Conservation (phyloP, 2,329 filamentous ascomycete species). For the Didymella exigua region DNA sequence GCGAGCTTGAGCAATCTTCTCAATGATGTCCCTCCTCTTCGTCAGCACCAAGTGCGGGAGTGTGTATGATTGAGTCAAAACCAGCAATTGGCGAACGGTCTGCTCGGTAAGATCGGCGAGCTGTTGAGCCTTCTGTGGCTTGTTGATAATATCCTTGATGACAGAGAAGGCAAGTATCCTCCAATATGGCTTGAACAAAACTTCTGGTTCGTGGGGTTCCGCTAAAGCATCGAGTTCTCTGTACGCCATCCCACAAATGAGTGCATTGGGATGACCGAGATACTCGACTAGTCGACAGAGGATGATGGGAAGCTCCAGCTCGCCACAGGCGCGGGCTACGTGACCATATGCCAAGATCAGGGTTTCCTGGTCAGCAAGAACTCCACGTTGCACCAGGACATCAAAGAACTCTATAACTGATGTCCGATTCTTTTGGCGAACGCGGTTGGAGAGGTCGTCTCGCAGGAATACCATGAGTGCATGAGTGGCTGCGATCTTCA, state of each 20-base stretch:
- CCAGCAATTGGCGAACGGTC: conserved; percentile 73
- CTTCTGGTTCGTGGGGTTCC: conserved; percentile 65
- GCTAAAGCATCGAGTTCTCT: conserved; percentile 81
- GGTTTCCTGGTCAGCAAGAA: conserved; percentile 75
- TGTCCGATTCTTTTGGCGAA: conserved; percentile 68
- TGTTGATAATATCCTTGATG: conserved; percentile 78
- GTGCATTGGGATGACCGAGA: conserved; percentile 78
- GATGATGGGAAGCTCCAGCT: conserved; percentile 85
- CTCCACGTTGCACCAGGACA: conserved; percentile 71
- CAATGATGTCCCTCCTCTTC: conserved; percentile 77
- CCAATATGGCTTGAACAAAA: conserved; percentile 88
- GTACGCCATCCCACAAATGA: conserved; percentile 81
- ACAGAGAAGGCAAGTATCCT: conserved; percentile 79
- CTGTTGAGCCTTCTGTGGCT: conserved; percentile 80
- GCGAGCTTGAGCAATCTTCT: conserved; percentile 76
- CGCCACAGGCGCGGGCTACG: conserved; percentile 73
- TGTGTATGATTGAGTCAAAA: conserved; percentile 78
- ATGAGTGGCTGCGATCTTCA: conserved; percentile 78
- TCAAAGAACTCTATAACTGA: conserved; percentile 74
- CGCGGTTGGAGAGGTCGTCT: conserved; percentile 52
- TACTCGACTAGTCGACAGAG: conserved; percentile 85
- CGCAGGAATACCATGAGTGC: conserved; percentile 71
- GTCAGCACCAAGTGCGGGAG: conserved; percentile 85
- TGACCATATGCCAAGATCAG: conserved; percentile 86
- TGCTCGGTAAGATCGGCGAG: conserved; percentile 82